Base-by-base conservation (phyloP, 2,329 filamentous ascomycete species). In the Clonostachys rhizophaga region DNA sequence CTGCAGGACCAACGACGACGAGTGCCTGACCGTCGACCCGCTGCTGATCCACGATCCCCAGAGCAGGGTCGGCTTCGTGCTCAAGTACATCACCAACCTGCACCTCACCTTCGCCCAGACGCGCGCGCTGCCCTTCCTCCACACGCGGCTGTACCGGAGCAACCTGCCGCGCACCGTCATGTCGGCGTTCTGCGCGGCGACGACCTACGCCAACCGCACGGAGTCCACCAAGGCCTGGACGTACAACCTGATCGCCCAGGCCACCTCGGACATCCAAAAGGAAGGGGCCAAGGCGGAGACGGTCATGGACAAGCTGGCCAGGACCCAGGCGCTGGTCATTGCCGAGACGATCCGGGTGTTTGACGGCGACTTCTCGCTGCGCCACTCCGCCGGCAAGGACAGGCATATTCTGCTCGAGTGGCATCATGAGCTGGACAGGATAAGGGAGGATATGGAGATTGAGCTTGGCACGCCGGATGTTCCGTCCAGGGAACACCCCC, bases 261-360 rank as follows among this genome's bases (percentile, higher is more conserved):
- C 63, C 16, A 63, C 63, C 7, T 57, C 54, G 18, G 64, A 68
- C 37, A 58, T 74, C 14, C 63, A 65, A 49, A 55, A 58, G 37
- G 62, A 66, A 39, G 65, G 62, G 9, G 61, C 65, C 50, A 51
- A 49, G 13, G 60, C 58, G 7, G 49, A 48, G 6, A 64, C 62
- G 4, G 59, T 60, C 1, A 49, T 55, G 1, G 68, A 72, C 40
- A 71, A 68, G 57, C 58, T 74, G 30, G 69, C 69, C 5, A 61
- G 70, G 12, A 60, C 70, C 5, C 71, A 75, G 53, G 71, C 70
- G 2, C 58, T 74, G 16, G 49, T 70, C 14, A 50, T 72, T 12
- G 56, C 72, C 33, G 68, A 73, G 49, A 58, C 63, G 3, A 67
- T 75, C 35, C 62, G 70, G 40, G 58, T 71, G 50, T 68, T 73